These are phyloP conservation scores for Elongisporangium anandrum DNA, from an alignment of 352 stramenopile genomes.

Conservation along the genomic window DNA sequence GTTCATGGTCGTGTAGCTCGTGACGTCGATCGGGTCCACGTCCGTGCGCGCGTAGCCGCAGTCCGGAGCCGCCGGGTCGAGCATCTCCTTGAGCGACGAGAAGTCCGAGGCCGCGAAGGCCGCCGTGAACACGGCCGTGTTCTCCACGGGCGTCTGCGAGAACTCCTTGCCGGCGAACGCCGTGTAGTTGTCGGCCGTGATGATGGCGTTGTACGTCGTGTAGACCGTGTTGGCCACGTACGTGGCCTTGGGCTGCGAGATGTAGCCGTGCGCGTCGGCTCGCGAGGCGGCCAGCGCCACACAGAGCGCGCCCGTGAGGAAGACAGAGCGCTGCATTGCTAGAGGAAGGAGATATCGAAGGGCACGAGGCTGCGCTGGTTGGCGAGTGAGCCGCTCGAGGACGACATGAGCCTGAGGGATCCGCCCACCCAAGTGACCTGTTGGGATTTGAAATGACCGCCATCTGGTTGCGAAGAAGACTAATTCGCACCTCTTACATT, in stretches of 20 bases:
- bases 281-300: slow-evolving; percentile 12
- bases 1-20: slow-evolving; percentile 23
- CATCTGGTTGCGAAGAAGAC: too few species aligned
- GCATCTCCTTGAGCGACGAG: slow-evolving; percentile 23
- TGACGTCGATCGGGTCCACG: slow-evolving; percentile 24
- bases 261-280: slow-evolving; percentile 31
- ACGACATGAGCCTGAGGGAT: too few species aligned
- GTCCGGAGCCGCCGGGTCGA: slow-evolving; percentile 21
- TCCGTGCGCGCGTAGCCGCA: slow-evolving; percentile 21
- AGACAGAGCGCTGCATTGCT: background rate
- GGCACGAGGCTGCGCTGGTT: background rate
- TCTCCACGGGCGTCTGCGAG: slow-evolving; percentile 18
- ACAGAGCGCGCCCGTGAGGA: background rate
- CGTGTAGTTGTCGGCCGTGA: slow-evolving; percentile 16
- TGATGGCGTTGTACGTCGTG: slow-evolving; percentile 17
- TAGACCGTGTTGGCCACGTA: slow-evolving; percentile 23
- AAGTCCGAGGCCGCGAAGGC: slow-evolving; percentile 24
- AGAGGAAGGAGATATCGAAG: background rate
- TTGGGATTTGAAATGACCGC: too few species aligned
- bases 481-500: too few species aligned
- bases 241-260: slow-evolving; percentile 22
- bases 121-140: slow-evolving; percentile 23
- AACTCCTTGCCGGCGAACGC: slow-evolving; percentile 23
- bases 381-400: background rate
- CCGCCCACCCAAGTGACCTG: too few species aligned